Evolutionary conservation across 2,329 filamentous ascomycete species (phyloP), one percentile per base, ranked within the genome.

Genomic region (Aureobasidium sp.): DNA sequence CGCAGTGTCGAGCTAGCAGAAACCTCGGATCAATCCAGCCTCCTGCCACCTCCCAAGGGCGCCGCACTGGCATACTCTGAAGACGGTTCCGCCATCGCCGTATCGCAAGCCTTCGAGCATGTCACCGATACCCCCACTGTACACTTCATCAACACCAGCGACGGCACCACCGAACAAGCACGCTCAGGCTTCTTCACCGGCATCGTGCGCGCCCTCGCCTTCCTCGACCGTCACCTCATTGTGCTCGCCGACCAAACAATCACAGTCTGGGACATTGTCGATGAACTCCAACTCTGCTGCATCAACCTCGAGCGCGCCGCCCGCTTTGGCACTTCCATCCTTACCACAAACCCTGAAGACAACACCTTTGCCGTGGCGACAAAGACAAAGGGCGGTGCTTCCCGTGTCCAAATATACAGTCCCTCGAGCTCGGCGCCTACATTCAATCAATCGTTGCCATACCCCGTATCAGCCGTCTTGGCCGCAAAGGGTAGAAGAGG

Each of bases 81-180:
- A 65, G 91, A 96, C 71, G 90, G 90, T 1, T 95, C 91, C 14
- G 84, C 89, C 1, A 77, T 96, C n/a, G 91, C 90, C 56, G 85
- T 86, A 52, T 78, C 76, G 57, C 65, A 77, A 62, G 72, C 74
- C 36, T 70, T 69, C 5, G 61, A 64, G 17, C 67, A 81, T 36
- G 76, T 77, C 34, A 71, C 76, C 11, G 80, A 84, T 53, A 77
- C 82, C 5, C 85, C 86, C 5, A 78, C 86, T 17, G 80, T 95
- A 12, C 86, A 94, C 68, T 80, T 96, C 59, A 84, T 97, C 66
- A 88, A 97, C 72, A 81, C 88, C 0, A 79, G 83, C 25, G 85
- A 83, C 11, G 90, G 90, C 14, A 77, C 77, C 9, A 78, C 96
- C 41, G 83, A 83, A 62, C 83, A 85, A 66, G 85, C 84, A 1